Conservation (phyloP, 1,284 basidiomycete genomes). For the Leccinum subspadiceum region DNA sequence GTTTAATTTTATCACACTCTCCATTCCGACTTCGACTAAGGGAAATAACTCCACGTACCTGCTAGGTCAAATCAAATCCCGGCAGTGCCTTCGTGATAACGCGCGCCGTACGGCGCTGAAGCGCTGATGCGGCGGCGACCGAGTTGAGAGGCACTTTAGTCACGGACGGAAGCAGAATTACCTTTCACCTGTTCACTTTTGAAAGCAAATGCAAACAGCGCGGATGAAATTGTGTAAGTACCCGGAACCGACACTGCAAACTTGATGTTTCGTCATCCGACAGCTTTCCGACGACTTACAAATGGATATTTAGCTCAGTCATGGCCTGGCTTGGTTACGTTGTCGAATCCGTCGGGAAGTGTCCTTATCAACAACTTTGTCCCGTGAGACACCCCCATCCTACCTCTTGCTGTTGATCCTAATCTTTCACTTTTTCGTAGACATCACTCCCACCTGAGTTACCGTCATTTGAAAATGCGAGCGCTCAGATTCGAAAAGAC, state of each 20-base stretch:
- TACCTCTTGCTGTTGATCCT: background rate
- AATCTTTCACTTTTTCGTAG: slow-evolving; percentile 4
- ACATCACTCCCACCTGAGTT: background rate
- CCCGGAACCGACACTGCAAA: background rate
- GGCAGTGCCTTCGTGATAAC: background rate
- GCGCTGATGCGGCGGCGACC: background rate
- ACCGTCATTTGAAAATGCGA: slow-evolving; percentile 23
- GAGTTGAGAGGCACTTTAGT: background rate
- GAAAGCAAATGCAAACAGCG: slow-evolving; percentile 9
- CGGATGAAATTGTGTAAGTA: slow-evolving; percentile 4
- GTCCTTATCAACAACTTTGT: background rate
- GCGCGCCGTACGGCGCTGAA: background rate
- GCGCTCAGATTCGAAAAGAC: slow-evolving; percentile 34
- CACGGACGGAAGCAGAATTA: background rate
- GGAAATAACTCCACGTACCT: background rate
- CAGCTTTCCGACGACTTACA: background rate
- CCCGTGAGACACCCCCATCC: slow-evolving; percentile 5
- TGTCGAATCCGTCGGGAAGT: background rate
- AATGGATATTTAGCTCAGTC: background rate
- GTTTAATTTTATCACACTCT: background rate
- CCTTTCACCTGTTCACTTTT: background rate
- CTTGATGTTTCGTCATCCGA: slow-evolving; percentile 11
- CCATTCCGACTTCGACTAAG: background rate
- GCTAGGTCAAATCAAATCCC: background rate
- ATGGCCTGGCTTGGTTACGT: background rate